These are phyloP conservation scores for Durusdinium trenchii DNA, from an alignment of 73 alveolate genomes.

Conservation along the genomic window DNA sequence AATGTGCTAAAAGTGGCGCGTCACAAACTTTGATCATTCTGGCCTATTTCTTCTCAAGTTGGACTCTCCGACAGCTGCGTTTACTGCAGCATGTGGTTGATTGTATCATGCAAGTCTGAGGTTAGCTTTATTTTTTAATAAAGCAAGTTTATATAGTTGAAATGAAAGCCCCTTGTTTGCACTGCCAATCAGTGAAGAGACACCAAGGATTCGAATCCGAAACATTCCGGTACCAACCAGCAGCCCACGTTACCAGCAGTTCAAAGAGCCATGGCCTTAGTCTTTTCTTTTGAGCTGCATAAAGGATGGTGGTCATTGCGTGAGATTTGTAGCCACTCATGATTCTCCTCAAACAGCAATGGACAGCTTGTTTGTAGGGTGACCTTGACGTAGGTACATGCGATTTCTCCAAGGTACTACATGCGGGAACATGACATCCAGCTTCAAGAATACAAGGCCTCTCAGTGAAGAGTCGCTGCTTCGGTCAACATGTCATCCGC, in stretches of 20 bases:
- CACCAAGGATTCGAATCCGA: conserved; percentile 77
- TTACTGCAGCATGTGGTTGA: too few species aligned
- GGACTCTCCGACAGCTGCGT: too few species aligned
- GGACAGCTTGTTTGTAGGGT: background rate
- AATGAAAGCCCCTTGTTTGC: too few species aligned
- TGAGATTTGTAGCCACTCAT: background rate
- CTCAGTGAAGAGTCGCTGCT: too few species aligned
- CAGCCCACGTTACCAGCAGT: conserved; percentile 96
- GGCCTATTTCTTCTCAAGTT: too few species aligned
- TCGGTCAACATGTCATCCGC: too few species aligned
- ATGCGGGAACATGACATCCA: conserved; percentile 72
- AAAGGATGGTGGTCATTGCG: background rate
- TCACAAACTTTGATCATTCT: too few species aligned
- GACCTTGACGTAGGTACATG: background rate
- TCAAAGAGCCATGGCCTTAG: conserved; percentile 61
- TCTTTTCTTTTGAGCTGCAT: background rate
- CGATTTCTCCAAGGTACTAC: conserved; percentile 23
- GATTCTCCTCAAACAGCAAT: background rate
- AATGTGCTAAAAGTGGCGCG: too few species aligned
- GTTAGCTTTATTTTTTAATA: too few species aligned
- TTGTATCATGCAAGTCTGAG: too few species aligned
- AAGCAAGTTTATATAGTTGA: too few species aligned
- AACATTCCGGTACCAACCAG: conserved; percentile 82
- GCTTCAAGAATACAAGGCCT: conserved; percentile 86
- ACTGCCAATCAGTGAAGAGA: too few species aligned